Evolutionary conservation across 2,329 filamentous ascomycete species (phyloP), one percentile per base, ranked within the genome.

Genomic region (Chrysoporthe puriensis): DNA sequence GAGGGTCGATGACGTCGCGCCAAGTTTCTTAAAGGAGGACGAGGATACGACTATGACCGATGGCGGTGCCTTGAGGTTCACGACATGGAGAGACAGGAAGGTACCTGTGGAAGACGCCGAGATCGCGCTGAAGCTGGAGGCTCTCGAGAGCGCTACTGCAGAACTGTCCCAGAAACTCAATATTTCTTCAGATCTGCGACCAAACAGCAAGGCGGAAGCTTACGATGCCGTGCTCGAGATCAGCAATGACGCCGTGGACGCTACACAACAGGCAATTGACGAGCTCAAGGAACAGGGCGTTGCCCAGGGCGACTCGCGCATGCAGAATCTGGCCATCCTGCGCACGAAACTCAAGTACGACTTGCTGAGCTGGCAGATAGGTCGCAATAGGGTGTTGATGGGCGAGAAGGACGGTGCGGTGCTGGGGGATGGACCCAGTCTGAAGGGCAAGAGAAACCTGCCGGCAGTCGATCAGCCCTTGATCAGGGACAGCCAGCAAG

Each of bases 291-390:
- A 87, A 69, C 96, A 99, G 77, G 92, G 93, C 1, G 88, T 97
- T 16, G 87, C 92, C 32, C 92, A 93, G 76, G 90, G 93, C 66
- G 95, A 99, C 75, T 81, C 88, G 46, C 88, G 93, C 67, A 94
- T 99, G 89, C 96, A 99, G 79, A 90, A 94, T 73, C 82, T 99
- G 58, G 94, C 97, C 72, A 91, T 99, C 68, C 97, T 94, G 3
- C 91, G 92, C 70, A 96, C 96, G 0, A 94, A 95, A 1, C 93
- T 98, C 66, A 97, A 96, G 78, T 98, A 97, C 77, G 92, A 93
- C 72, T 88, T 97, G 79, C 91, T 99, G 66, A 94, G 93, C 75
- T 98, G 94, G 94, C 88, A 96, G 77, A 92, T 98, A 71, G 95
- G 95, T 36, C 90, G 96, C 60, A 98, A 99, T 78, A 86, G 96